Conservation (phyloP, 257 asterid genomes). For the Ocimum tenuiflorum region DNA sequence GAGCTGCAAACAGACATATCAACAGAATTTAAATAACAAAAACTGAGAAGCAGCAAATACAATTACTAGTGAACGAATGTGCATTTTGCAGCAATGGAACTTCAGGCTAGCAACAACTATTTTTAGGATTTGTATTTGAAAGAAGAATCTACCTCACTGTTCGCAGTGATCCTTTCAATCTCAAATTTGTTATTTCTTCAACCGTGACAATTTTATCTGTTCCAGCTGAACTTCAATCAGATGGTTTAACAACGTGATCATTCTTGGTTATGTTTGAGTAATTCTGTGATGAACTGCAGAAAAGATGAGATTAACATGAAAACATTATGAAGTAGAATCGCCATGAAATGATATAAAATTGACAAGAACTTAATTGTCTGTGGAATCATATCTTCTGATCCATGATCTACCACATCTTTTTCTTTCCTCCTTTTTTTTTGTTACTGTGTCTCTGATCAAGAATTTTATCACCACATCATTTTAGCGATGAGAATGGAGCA, state of each 20-base stretch:
- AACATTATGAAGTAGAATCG: not conserved
- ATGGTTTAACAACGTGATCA: slow-evolving; percentile 24
- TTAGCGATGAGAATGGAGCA: slow-evolving; percentile 81
- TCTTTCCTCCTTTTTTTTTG: slow-evolving; percentile 58
- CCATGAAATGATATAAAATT: not conserved
- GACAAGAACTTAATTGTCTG: not conserved
- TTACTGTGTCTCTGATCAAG: slow-evolving; percentile 60
- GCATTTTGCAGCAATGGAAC: not conserved
- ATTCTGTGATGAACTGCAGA: slow-evolving; percentile 30
- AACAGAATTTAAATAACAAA: not conserved
- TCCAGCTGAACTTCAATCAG: slow-evolving; percentile 27
- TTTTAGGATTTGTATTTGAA: slow-evolving; percentile 14
- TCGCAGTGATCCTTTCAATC: slow-evolving; percentile 33
- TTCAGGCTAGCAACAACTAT: slow-evolving; percentile 12
- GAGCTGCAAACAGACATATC: not conserved
- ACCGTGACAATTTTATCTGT: slow-evolving; percentile 60
- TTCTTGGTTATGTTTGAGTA: slow-evolving; percentile 26
- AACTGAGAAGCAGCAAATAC: not conserved
- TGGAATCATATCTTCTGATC: slow-evolving; percentile 26
- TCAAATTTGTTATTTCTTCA: slow-evolving; percentile 51
- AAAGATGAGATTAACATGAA: not conserved
- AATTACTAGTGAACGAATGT: not conserved
- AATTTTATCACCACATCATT: slow-evolving; percentile 79
- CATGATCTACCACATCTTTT: slow-evolving; percentile 27
- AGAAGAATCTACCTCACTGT: slow-evolving; percentile 39